Conservation (phyloP, 805 yeast species). For the Teunomyces barrocoloradensis region DNA sequence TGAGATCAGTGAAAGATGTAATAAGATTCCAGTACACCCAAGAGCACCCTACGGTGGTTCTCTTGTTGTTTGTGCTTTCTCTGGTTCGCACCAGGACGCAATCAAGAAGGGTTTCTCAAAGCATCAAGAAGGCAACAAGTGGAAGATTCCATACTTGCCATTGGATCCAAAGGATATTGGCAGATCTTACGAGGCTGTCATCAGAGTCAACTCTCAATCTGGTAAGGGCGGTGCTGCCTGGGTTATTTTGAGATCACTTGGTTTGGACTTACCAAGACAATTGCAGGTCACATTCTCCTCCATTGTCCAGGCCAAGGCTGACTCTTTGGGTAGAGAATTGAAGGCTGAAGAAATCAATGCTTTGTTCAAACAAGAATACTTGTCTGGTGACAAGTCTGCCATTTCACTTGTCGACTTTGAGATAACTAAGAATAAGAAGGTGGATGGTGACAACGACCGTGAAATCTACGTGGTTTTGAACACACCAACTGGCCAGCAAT, state of each 20-base stretch:
- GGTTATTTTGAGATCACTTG: slow-evolving; percentile 68
- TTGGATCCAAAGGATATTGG: slow-evolving; percentile 82
- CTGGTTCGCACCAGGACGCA: slow-evolving; percentile 73
- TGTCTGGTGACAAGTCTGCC: slow-evolving; percentile 17
- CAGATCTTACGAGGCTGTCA: slow-evolving; percentile 76
- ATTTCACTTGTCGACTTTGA: slow-evolving; percentile 22
- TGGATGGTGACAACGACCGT: slow-evolving; percentile 13
- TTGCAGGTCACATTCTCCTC: slow-evolving; percentile 68
- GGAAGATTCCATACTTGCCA: slow-evolving; percentile 77
- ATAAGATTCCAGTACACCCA: slow-evolving; percentile 69
- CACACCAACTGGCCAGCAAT: slow-evolving; percentile 10
- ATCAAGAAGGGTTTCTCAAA: slow-evolving; percentile 63
- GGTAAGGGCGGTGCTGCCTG: slow-evolving; percentile 89
- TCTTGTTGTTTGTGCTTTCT: slow-evolving; percentile 74
- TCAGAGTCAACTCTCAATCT: slow-evolving; percentile 82
- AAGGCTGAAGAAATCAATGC: slow-evolving; percentile 61
- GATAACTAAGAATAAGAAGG: slow-evolving; percentile 17
- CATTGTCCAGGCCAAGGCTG: slow-evolving; percentile 64
- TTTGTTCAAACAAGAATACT: slow-evolving; percentile 56
- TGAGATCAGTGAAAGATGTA: slow-evolving; percentile 70
- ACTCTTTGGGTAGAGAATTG: slow-evolving; percentile 64
- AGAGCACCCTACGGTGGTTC: slow-evolving; percentile 83
- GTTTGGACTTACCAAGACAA: slow-evolving; percentile 70
- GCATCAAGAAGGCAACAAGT: slow-evolving; percentile 46
- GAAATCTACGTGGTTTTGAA: slow-evolving; percentile 20